phyloP scores from a whole-genome alignment of 2,329 filamentous ascomycete genomes.

The Gnomoniopsis sp. region DNA sequence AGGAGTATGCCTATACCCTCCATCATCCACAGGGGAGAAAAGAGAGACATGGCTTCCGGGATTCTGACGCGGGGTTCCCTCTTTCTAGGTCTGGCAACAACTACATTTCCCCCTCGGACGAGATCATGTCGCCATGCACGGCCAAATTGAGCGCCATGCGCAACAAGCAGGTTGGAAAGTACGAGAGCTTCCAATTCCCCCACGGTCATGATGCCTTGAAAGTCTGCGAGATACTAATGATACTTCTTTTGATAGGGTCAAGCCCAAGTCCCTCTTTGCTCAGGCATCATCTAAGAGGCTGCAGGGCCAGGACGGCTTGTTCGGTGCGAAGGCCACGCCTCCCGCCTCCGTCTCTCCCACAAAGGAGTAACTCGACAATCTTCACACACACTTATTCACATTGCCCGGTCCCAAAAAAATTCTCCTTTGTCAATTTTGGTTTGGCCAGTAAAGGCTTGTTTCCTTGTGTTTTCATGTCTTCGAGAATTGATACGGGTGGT shows the following conservation, averaged over 20 bases:
- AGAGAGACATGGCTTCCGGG: not conserved
- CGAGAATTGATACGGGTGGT: not conserved
- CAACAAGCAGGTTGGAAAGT: constrained; percentile 78
- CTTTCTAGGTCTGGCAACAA: constrained; percentile 12
- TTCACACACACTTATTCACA: not conserved
- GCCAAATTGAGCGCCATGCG: constrained; percentile 79
- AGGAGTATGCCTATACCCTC: constrained; percentile 22
- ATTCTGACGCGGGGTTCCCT: constrained; percentile 1
- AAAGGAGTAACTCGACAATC: not conserved
- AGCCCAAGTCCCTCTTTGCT: constrained; percentile 66
- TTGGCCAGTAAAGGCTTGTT: not conserved
- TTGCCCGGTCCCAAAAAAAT: not conserved
- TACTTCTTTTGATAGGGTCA: constrained; percentile 41
- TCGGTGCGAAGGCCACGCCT: constrained; percentile 24
- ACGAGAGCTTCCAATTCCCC: constrained; percentile 31
- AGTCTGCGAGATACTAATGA: not conserved
- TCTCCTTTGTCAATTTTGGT: constrained; percentile 11
- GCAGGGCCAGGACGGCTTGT: constrained; percentile 40
- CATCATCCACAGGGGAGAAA: not conserved
- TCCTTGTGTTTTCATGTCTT: not conserved
- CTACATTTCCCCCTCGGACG: constrained; percentile 82
- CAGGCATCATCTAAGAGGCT: constrained; percentile 63
- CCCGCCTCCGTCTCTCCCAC: constrained; percentile 6
- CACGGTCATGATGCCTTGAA: too few relatives aligned
- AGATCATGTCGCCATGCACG: constrained; percentile 82